Conservation (phyloP, 345 rosid species). For the Arabidopsis suecica region DNA sequence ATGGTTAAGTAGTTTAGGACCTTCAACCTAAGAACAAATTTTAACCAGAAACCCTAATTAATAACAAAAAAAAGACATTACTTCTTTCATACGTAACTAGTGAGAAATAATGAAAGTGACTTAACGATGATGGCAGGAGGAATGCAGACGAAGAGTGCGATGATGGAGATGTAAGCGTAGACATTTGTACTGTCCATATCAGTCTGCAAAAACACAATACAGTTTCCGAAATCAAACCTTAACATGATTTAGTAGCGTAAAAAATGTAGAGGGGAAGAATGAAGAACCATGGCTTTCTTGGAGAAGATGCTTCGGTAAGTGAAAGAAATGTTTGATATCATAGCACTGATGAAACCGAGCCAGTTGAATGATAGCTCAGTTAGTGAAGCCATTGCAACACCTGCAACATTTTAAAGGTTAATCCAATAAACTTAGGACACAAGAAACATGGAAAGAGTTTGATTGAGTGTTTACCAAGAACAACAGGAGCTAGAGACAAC, state of each 20-base stretch:
- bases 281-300: constrained; percentile 94
- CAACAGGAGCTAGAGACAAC: constrained; percentile 93
- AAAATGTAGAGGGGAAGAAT: constrained; percentile 23
- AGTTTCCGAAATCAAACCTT: not conserved
- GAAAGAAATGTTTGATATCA: constrained; percentile 96
- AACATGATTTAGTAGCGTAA: not conserved
- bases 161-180: constrained; percentile 95
- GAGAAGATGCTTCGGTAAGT: constrained; percentile 96
- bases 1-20: constrained; percentile 77
- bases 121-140: constrained; percentile 94
- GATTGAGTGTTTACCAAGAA: constrained; percentile 57
- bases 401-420: constrained; percentile 42
- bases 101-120: constrained; percentile 25
- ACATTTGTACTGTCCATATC: constrained; percentile 97
- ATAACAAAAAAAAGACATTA: not conserved
- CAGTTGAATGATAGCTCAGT: constrained; percentile 97
- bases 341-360: constrained; percentile 95
- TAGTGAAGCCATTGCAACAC: constrained; percentile 91
- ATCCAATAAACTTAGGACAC: not conserved
- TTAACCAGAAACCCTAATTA: constrained; percentile 19
- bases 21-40: constrained; percentile 64
- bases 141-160: constrained; percentile 85
- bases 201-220: constrained; percentile 54
- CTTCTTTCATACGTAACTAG: constrained; percentile 16
- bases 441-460: constrained; percentile 3